Conservation (phyloP, 2,329 filamentous ascomycete species). For the Nannizziopsis arthrosporioides region DNA sequence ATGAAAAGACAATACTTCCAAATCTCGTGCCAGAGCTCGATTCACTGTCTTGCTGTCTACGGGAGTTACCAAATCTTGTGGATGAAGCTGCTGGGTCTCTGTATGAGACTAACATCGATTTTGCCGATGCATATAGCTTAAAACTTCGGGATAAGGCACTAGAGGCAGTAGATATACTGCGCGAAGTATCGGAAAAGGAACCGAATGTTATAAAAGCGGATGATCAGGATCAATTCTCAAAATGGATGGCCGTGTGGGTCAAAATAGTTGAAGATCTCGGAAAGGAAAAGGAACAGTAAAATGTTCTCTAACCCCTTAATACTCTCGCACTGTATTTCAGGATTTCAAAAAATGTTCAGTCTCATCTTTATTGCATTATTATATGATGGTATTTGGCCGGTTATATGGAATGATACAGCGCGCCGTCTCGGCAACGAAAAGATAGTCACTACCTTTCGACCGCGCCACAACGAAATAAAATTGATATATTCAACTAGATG, state of each 20-base stretch:
- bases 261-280: constrained; percentile 34
- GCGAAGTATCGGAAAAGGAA: constrained; percentile 58
- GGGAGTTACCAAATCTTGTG: constrained; percentile 31
- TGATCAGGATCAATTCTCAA: constrained; percentile 62
- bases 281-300: constrained; percentile 18
- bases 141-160: constrained; percentile 40
- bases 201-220: constrained; percentile 45
- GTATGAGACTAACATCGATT: constrained; percentile 32
- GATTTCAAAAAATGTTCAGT: not conserved
- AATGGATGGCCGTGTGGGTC: constrained; percentile 56
- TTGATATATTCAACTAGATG: not conserved
- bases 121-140: constrained; percentile 24
- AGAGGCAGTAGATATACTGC: constrained; percentile 57
- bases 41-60: constrained; percentile 24
- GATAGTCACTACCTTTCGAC: not conserved
- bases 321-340: not conserved
- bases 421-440: no score
- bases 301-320: not conserved
- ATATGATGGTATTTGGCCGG: not conserved
- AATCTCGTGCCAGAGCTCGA: constrained; percentile 25
- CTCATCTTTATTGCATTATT: not conserved
- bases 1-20: constrained; percentile 12
- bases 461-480: not conserved
- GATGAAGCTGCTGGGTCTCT: constrained; percentile 38
- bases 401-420: no score